Evolutionary conservation across 2,329 filamentous ascomycete genomes (phyloP).

Genomic region (Myotisia sp.): DNA sequence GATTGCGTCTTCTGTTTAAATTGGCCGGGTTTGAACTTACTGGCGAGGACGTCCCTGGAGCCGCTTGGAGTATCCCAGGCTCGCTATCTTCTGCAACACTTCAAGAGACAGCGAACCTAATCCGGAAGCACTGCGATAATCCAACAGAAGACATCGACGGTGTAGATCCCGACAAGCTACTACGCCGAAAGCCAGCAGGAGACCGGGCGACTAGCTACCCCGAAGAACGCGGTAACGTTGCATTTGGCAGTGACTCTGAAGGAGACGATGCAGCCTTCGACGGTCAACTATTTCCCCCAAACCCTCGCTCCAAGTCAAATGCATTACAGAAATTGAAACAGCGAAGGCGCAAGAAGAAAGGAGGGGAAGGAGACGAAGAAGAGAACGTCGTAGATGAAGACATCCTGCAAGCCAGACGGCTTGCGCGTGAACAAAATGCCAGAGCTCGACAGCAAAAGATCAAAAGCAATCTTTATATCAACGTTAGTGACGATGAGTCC

Average conservation of each 20-base stretch:
- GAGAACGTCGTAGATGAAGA: slow-evolving; percentile 49
- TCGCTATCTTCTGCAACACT: slow-evolving; percentile 50
- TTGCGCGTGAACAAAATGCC: slow-evolving; percentile 51
- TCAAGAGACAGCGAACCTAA: slow-evolving; percentile 52
- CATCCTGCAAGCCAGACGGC: slow-evolving; percentile 43
- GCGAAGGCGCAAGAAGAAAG: slow-evolving; percentile 42
- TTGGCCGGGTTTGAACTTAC: slow-evolving; percentile 56
- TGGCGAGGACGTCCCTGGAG: slow-evolving; percentile 59
- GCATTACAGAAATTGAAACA: slow-evolving; percentile 45
- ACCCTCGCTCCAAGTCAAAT: slow-evolving; percentile 35
- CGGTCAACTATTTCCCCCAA: slow-evolving; percentile 52
- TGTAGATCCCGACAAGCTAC: slow-evolving; percentile 57
- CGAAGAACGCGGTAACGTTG: slow-evolving; percentile 33
- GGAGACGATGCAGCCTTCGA: slow-evolving; percentile 44
- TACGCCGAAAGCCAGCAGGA: slow-evolving; percentile 52
- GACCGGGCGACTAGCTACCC: slow-evolving; percentile 19
- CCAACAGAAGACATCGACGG: slow-evolving; percentile 67
- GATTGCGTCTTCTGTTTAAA: slow-evolving; percentile 71
- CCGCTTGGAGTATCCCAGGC: slow-evolving; percentile 63
- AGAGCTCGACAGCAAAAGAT: slow-evolving; percentile 63
- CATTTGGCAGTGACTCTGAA: slow-evolving; percentile 57
- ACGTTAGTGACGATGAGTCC: slow-evolving; percentile 76
- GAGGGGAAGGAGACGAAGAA: slow-evolving; percentile 31
- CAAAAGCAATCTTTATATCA: slow-evolving; percentile 72
- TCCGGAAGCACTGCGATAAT: slow-evolving; percentile 64